phyloP scores from a whole-genome alignment of 176 grass and related monocot genomes.

The Puccinellia tenuiflora region DNA sequence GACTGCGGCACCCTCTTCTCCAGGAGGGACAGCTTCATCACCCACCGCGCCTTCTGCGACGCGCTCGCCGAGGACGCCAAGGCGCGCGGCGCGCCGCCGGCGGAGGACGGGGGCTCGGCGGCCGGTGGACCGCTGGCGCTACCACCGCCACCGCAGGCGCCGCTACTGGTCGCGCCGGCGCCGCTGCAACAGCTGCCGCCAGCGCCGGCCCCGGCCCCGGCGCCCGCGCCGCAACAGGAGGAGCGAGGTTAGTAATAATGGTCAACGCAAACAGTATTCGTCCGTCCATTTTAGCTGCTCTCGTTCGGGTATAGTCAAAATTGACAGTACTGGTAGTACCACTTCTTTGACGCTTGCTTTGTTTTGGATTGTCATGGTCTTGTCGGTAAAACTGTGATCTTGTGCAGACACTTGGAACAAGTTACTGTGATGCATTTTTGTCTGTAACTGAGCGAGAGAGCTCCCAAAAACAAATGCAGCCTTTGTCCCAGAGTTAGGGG shows the following conservation, averaged over 20 bases:
- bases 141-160: not conserved
- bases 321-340: not conserved
- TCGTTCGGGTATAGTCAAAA: not conserved
- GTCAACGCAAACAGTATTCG: not conserved
- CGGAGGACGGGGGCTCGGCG: conserved; percentile 15
- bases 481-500: not conserved
- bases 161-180: not conserved
- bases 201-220: not conserved
- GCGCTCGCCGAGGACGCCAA: conserved; percentile 93
- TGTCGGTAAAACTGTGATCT: not conserved
- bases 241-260: conserved; percentile 14
- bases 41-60: conserved; percentile 96
- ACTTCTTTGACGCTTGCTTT: conserved; percentile 17
- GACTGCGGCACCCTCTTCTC: conserved; percentile 95
- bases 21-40: conserved; percentile 98
- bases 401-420: not conserved
- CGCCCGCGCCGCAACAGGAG: not conserved
- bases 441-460: not conserved
- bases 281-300: not conserved
- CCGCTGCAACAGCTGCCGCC: conserved; percentile 34
- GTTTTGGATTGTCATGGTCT: conserved; percentile 18
- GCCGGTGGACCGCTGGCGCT: not conserved
- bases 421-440: conserved; percentile 23
- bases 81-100: conserved; percentile 6
- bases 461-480: conserved; percentile 3